Evolutionary conservation across 2,329 filamentous ascomycete genomes (phyloP), one percentile per base, ranked within the genome.

Genomic region (Onygena corvina): DNA sequence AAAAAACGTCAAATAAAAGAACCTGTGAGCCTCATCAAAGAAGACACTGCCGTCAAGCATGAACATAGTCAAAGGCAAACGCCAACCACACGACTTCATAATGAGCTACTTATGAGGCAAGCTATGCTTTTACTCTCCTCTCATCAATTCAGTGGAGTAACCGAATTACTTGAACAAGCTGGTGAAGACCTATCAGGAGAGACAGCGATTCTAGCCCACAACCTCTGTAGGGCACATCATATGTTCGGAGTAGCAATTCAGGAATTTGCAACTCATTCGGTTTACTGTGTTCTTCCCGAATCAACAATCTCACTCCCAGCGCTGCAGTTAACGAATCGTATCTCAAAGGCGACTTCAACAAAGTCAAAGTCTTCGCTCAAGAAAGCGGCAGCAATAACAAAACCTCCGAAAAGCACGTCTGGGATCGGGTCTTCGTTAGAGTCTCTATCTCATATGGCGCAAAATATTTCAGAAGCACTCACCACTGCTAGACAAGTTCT

Each of bases 301-400:
- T 95, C 92, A 0, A 94, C 88, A 0, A 81, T 95, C 21, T 93
- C 88, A 0, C 83, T 90, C 52, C 87, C 89, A 1, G 81, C 86
- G 0, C 72, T 90, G 31, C 68, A 69, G 20, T 60, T 64, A 54
- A 62, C 66, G 53, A 51, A 57, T 5, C 18, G 29, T 1, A 14
- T 16, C 12, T 36, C 6, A 18, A 47, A 47, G 58, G 67, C 21
- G 74, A 74, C 29, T 69, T 67, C 52, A 54, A 52, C n/a, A 56
- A 59, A 23, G 57, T 63, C 8, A 67, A 72, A 36, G 63, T 65
- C 25, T 54, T 61, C 18, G 67, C 67, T 2, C 51, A 64, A 3
- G 55, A 47, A 14, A 14, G 1, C 40, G 12, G 16, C 40, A 8
- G 16, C 58, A n/a, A 61, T 51, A 18, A 35, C 48, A 14, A 52